Base-by-base conservation (phyloP, 192 early-diverging fungal species). In the Coemansia furcata region DNA sequence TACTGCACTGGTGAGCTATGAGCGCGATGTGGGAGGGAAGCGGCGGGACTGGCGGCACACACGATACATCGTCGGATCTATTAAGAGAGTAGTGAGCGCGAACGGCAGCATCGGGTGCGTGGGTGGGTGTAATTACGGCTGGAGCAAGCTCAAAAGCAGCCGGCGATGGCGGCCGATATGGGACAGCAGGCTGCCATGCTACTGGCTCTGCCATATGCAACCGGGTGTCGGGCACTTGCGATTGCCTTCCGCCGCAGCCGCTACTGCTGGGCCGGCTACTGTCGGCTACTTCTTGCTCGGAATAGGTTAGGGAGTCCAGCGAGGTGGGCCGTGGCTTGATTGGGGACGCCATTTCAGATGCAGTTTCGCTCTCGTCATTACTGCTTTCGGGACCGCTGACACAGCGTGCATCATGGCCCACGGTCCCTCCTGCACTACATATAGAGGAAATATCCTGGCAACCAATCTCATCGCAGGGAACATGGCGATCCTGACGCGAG, bases 261-360 rank as follows among this genome's bases (percentile, higher is more conserved):
- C 68, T 79, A 70, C 77, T 69, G 77, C 61, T 63, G 19, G 68
- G 61, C 43, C 64, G 23, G 55, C 55, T 74, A 79, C 77, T 79
- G 77, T 58, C 10, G 4, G 43, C 33, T 47, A 62, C 67, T 62
- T 54, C 72, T 32, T 69, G 43, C 30, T 71, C 72, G 64, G 71
- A 43, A 32, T 66, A 69, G 11, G 69, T 72, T 38, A 73, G 60
- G 33, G 71, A 78, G 61, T 78, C 75, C 10, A 60, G 49, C 35
- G 77, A 79, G 21, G 58, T n/a, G 32, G 76, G 71, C 14, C 70
- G 76, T 37, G 67, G 55, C 43, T 65, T 66, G 33, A 58, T 73
- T 38, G 63, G 54, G 38, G 66, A 70, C 15, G 43, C 30, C 44
- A 29, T 21, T 17, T 43, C 50, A 37, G 57, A 52, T n/a, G 63